Evolutionary conservation across 176 grass and related monocot species (phyloP), one percentile per base, ranked within the genome.

Genomic region (Lolium rigidum): DNA sequence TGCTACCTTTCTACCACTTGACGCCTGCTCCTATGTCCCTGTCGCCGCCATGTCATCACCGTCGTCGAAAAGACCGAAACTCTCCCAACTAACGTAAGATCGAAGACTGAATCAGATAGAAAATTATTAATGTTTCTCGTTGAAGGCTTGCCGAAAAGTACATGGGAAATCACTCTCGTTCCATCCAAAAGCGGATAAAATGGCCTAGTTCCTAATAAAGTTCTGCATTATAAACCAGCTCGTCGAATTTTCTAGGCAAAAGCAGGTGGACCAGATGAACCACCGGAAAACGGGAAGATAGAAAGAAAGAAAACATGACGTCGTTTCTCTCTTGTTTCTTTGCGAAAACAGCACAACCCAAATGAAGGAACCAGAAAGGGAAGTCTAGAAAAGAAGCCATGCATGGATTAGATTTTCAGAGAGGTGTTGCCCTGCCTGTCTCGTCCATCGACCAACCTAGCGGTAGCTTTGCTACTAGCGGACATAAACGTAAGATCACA

Each of bases 251-350:
- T 61, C 76, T 41, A 76, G 85, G 10, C 39, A 20, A 16, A 58
- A 6, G 79, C 70, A 54, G 89, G 76, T 70, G 7, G 50, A 77
- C 85, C 26, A 44, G 89, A 76, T 81, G 82, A 91, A 85, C 89
- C 69, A 88, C 77, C 54, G 0, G 2, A 37, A 47, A 72, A 41
- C 26, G 0, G 0, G 20, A 47, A 13, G 14, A 1, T 3, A 10
- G 18, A 13, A 0, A 67, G 10, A 10, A 39, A 56, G 35, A 59
- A 16, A 3, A 16, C 48, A 57, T 20, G 8, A 0, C 11, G 31
- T 58, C 37, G 28, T 79, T 38, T 83, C 57, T 50, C 56, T 18
- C 58, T 74, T 59, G 65, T 74, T 37, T 48, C 67, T 26, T 76
- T 69, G 20, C 61, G 2, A 44, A 63, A 90, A 72, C 21, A 13